These are phyloP conservation scores for Vanrija sp. DNA, from an alignment of 1,284 basidiomycete species.

Conservation along the genomic window DNA sequence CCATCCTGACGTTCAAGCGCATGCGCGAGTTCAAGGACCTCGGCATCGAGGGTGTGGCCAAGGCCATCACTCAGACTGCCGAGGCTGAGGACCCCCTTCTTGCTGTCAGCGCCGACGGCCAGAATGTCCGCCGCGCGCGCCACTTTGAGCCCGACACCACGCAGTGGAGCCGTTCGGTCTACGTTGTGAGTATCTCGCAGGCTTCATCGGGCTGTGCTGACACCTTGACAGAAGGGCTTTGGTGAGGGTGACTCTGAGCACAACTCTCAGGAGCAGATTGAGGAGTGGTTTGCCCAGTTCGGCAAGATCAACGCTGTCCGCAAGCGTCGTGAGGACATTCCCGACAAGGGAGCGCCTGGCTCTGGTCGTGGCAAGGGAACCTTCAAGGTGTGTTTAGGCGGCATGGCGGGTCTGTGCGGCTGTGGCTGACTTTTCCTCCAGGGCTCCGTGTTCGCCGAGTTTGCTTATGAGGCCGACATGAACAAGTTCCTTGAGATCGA, in stretches of 20 bases:
- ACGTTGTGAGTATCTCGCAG: slow-evolving; percentile 61
- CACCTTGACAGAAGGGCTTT: slow-evolving; percentile 75
- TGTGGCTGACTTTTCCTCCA: slow-evolving; percentile 41
- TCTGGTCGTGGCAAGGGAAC: slow-evolving; percentile 57
- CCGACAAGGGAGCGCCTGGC: slow-evolving; percentile 48
- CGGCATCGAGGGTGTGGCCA: slow-evolving; percentile 63
- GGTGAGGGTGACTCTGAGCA: slow-evolving; percentile 59
- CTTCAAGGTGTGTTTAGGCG: slow-evolving; percentile 64
- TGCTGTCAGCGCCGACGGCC: slow-evolving; percentile 64
- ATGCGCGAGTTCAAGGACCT: slow-evolving; percentile 70
- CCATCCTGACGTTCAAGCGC: slow-evolving; percentile 90
- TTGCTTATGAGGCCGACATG: slow-evolving; percentile 66
- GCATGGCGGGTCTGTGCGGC: slow-evolving; percentile 4
- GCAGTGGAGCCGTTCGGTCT: slow-evolving; percentile 72
- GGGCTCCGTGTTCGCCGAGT: slow-evolving; percentile 93
- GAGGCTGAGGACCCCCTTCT: slow-evolving; percentile 58
- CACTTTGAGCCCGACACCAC: slow-evolving; percentile 62
- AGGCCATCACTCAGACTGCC: slow-evolving; percentile 57
- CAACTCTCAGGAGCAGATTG: slow-evolving; percentile 68
- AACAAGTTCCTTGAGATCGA: slow-evolving; percentile 74
- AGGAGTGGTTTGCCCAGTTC: slow-evolving; percentile 76
- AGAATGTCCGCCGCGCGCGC: slow-evolving; percentile 67
- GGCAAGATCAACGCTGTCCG: slow-evolving; percentile 81
- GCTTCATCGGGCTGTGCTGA: background rate
- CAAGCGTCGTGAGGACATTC: slow-evolving; percentile 64